These are phyloP conservation scores for Schizosaccharomyces octosporus DNA, from an alignment of 805 yeast genomes.

Conservation along the genomic window DNA sequence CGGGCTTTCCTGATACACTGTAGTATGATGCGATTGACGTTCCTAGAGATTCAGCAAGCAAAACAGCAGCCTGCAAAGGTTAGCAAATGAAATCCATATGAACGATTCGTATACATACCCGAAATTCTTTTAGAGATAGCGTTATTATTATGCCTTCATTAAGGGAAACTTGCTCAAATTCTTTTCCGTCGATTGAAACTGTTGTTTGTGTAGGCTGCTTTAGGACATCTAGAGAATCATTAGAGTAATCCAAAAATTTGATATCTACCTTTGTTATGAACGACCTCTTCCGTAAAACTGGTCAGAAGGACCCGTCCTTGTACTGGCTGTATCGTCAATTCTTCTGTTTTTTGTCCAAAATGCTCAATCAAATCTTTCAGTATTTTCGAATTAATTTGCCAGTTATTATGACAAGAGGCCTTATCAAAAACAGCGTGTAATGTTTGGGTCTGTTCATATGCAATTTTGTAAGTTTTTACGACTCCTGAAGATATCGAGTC, in stretches of 20 bases:
- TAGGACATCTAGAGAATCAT: background rate
- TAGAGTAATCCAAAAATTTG: background rate
- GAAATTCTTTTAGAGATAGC: background rate
- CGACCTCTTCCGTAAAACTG: background rate
- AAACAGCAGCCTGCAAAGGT: background rate
- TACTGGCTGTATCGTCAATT: background rate
- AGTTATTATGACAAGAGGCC: background rate
- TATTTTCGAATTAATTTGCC: background rate
- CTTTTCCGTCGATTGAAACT: background rate
- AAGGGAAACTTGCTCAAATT: slow-evolving; percentile 1
- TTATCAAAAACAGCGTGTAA: background rate
- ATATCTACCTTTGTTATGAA: background rate
- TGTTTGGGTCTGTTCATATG: background rate
- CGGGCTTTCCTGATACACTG: background rate
- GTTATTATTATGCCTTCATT: background rate
- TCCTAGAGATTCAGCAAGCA: background rate
- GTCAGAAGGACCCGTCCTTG: background rate
- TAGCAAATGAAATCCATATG: background rate
- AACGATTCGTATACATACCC: too few relatives aligned
- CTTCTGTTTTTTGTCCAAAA: background rate
- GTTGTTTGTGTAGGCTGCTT: slow-evolving; percentile 1
- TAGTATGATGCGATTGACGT: background rate
- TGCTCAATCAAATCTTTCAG: background rate
- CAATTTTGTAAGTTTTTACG: background rate
- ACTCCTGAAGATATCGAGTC: background rate